Evolutionary conservation across 108 stramenopile species (phyloP), one percentile per base, ranked within the genome.

Genomic region (Pseudonitzschia pungens): DNA sequence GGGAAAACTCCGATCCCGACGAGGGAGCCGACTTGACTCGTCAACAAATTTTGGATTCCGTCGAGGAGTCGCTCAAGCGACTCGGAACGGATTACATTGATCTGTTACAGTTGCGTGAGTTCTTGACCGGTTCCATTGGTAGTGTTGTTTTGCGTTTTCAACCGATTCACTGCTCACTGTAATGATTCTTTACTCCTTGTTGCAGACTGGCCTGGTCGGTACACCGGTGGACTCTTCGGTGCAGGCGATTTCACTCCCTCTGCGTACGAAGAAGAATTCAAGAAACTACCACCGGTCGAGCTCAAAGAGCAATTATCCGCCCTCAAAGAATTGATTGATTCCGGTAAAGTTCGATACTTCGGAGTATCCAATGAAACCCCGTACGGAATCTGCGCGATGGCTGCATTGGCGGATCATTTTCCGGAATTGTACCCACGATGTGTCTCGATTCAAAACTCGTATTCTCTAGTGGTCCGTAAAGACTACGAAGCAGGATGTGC

Each of bases 311-410:
- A 92, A 53, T 67, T 95, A 14, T 70, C 63, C 4, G 90, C 91
- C 0, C 56, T 97, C 27, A 85, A 93, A 64, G 84, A 94, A 22
- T 74, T 97, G 2, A 73, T 96, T 21, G 72, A 86, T 22, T 79
- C 68, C 2, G 94, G 92, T 15, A 97, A 95, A 72, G 90, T 97
- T 14, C 79, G 92, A 28, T 88, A 93, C 67, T 74, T 95, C 28
- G 94, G 94, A 29, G 83, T 97, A 15, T 89, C 87, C 27, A 97
- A 98, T 63, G 97, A 99, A 75, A 96, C 92, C 20, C 93, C 98
- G 15, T 98, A 77, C 70, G 97, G 98, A 11, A 92, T 99, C 0
- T 91, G 87, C 40, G 66, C 80, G 12, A 85, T 91, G 84, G 82
- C 77, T 1, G 80, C 90, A 63, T 63, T 93, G 48, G 92, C 96